Base-by-base conservation (phyloP, 2,329 filamentous ascomycete species). In the Phyllosticta ampelicida region DNA sequence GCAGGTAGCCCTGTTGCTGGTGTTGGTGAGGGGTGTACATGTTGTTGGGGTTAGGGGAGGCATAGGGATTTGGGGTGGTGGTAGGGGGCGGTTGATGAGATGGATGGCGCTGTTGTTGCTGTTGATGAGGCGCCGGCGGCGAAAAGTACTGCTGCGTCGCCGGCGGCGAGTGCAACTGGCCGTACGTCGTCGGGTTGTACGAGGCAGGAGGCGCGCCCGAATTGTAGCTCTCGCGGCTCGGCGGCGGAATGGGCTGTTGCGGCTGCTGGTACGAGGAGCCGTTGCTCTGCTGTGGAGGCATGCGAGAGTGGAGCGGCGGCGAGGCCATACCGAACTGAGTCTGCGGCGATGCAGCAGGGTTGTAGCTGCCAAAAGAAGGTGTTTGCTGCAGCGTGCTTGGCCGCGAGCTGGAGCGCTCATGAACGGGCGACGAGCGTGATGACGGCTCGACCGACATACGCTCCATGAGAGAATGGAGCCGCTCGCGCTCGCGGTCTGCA, bases 381-480 rank as follows among this genome's bases (percentile, higher is more conserved):
- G 74, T 72, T 36, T 69, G 65, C 60, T 76, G 74, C 11, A 77
- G 64, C 2, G 75, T 73, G 9, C 73, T 67, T 16, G 74, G 75
- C n/a, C 65, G 56, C 11, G 56, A 58, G 19, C 23, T 50, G 28
- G 51, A 30, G 20, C 55, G 30, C 36, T 54, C 51, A 23, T 58
- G 54, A 52, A 58, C 52, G 8, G 56, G 56, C 6, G 56, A 58
- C 6, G 56, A 51, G 8, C 63, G 63, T 0, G 70, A 71, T 0
- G 70, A 71, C 9, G 70, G 69, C 48, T 92, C 89, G 74, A 96
- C 86, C 1, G 90, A 91, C 84, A 97, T 92, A 56, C 91, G 84
- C 68, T 96, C 91, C 94, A 99, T 97, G 48, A 99, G 77, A 49
- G 88, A 87, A 59, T 89, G 85, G 58, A 99, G 75, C 58, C 92